Evolutionary conservation across 352 stramenopile genomes (phyloP), one percentile per base, ranked within the genome.

Genomic region (Stramenopiles sp.): DNA sequence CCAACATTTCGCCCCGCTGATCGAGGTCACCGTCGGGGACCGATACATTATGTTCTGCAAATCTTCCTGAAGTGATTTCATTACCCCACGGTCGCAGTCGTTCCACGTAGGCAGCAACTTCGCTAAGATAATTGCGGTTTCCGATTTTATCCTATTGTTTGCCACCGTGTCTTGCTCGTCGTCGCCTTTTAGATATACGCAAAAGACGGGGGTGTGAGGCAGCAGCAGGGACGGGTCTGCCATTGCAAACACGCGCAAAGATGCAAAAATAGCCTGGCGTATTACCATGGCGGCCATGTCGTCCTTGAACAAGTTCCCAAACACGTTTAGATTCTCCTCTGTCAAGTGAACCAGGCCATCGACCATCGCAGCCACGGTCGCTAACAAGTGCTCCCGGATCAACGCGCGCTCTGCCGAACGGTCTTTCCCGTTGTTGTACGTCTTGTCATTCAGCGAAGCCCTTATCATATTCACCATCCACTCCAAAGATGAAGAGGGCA

Each of bases 141-240:
- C 76, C 74, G 76, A 76, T n/a, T 49, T 75, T 30, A 81, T 68
- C n/a, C 73, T 68, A 1, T 48, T 36, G 37, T 82, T 77, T 4
- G 82, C 76, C 18, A 73, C 73, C n/a, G 32, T 4, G 4, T 48
- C 49, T 31, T 86, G 80, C 34, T 78, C 68, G 71, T 79, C 78
- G 68, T 81, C 76, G 1, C 80, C 79, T 74, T 87, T 88, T 68
- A 90, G 75, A 73, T 89, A 89, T 2, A 81, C 84, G 1, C 85
- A 68, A 18, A 91, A 76, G 32, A 81, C 86, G 75, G 88, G 83
- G 0, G 87, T 68, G 74, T 91, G 84, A 32, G 75, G 75, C 4
- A 84, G 68, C n/a, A 89, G 75, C 43, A 86, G 77, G 1, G 76
- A 73, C 25, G 84, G 84, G 32, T 81, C 82, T 3, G 82, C 75